phyloP scores from a whole-genome alignment of 1,139 yeast species.

The Candida sanyaensis region DNA sequence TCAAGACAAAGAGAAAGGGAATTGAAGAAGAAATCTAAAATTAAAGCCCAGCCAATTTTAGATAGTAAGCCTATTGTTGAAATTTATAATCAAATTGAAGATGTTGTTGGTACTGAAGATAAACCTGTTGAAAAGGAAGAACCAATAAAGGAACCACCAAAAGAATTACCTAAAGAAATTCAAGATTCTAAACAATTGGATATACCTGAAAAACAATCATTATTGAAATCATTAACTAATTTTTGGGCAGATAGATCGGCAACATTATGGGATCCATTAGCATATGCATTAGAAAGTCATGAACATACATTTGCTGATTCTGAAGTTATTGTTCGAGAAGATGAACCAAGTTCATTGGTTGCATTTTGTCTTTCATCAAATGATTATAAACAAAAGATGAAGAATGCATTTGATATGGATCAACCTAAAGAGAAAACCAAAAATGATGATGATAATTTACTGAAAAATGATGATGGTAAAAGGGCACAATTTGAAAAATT shows the following conservation, averaged over 20 bases:
- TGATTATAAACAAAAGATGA: slow-evolving; percentile 74
- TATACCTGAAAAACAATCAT: slow-evolving; percentile 65
- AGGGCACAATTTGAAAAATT: slow-evolving; percentile 38
- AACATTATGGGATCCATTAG: slow-evolving; percentile 90
- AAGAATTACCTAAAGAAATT: slow-evolving; percentile 4
- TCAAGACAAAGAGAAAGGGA: slow-evolving; percentile 85
- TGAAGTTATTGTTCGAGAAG: slow-evolving; percentile 91
- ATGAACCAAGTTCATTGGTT: slow-evolving; percentile 92
- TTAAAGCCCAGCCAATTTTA: slow-evolving; percentile 74
- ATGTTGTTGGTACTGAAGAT: slow-evolving; percentile 61
- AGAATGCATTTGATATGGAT: slow-evolving; percentile 35
- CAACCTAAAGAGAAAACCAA: neutral
- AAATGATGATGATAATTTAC: neutral
- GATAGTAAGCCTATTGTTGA: slow-evolving; percentile 88
- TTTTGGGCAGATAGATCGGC: slow-evolving; percentile 99
- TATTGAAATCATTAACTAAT: slow-evolving; percentile 81
- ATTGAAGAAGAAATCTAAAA: slow-evolving; percentile 60
- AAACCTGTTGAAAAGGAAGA: slow-evolving; percentile 9
- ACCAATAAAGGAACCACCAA: slow-evolving; percentile 8
- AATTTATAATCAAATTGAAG: slow-evolving; percentile 84
- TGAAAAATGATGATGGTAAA: slow-evolving; percentile 16
- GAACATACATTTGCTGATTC: slow-evolving; percentile 96
- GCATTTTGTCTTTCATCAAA: slow-evolving; percentile 88
- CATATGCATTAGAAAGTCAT: slow-evolving; percentile 74
- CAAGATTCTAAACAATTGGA: slow-evolving; percentile 10